Conservation (phyloP, 192 early-diverging fungal species). For the Allomyces arbusculus region DNA sequence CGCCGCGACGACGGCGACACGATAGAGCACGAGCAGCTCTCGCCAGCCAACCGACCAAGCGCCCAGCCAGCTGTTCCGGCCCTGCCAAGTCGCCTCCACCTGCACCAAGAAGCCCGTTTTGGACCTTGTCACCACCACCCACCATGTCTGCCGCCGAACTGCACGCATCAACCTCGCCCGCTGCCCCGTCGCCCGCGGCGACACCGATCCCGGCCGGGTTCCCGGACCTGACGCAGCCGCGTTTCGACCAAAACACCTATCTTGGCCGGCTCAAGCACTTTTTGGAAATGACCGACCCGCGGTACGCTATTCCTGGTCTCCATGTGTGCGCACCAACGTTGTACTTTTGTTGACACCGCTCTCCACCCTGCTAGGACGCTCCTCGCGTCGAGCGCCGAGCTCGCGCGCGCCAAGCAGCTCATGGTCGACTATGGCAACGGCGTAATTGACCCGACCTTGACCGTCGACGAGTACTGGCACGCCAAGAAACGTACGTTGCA, state of each 20-base stretch:
- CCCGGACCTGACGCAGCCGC: slow-evolving; percentile 7
- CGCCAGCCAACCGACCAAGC: no score
- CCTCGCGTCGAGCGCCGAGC: slow-evolving; percentile 29
- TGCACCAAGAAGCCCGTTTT: no score
- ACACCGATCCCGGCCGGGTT: neutral
- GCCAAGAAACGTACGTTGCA: slow-evolving; percentile 41
- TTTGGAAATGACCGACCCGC: slow-evolving; percentile 46
- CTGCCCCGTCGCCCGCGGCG: neutral
- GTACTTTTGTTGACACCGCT: no score
- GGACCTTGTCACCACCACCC: no score
- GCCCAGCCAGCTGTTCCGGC: no score
- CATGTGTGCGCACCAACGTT: neutral
- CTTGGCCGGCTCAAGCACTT: slow-evolving; percentile 54
- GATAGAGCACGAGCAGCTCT: no score
- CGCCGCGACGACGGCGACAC: no score
- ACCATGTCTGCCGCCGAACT: no score
- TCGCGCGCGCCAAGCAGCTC: slow-evolving; percentile 35
- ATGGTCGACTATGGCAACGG: slow-evolving; percentile 38
- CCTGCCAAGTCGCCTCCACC: no score
- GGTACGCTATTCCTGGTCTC: slow-evolving; percentile 10
- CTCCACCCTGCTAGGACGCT: slow-evolving; percentile 23
- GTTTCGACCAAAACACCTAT: slow-evolving; percentile 49
- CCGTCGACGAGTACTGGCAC: slow-evolving; percentile 37
- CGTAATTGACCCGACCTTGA: slow-evolving; percentile 10
- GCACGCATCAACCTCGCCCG: no score